Evolutionary conservation across 768 basidiomycete genomes (phyloP).

Genomic region (Leccinum imitatum): DNA sequence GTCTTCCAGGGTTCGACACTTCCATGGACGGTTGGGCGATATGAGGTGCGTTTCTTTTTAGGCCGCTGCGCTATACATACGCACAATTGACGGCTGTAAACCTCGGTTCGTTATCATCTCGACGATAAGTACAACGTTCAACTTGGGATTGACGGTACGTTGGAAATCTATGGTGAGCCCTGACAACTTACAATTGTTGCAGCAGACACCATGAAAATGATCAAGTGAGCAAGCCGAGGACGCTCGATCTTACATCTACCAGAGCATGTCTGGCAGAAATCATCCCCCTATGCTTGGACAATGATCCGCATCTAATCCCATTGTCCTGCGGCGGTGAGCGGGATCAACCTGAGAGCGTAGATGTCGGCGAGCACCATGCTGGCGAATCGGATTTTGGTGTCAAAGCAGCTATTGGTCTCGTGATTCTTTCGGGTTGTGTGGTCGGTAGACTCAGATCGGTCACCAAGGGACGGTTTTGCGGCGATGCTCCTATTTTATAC

Average conservation of each 20-base stretch:
- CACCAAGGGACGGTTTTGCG: too few species aligned
- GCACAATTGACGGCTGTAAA: constrained; percentile 3
- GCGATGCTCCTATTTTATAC: too few species aligned
- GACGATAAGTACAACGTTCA: constrained; percentile 97
- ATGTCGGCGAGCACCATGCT: constrained; percentile 49
- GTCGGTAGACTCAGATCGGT: too few species aligned
- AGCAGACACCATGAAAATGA: background rate
- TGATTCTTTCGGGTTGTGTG: constrained; percentile 7
- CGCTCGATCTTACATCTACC: constrained; percentile 64
- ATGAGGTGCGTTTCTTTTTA: constrained; percentile 54
- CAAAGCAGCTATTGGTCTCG: constrained; percentile 54
- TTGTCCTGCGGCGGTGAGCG: constrained; percentile 51
- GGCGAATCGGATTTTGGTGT: constrained; percentile 79
- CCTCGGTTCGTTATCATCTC: constrained; percentile 86
- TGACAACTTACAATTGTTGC: background rate
- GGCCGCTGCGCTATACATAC: background rate
- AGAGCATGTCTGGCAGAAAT: constrained; percentile 68
- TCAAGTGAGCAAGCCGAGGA: constrained; percentile 67
- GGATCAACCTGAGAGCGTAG: constrained; percentile 16
- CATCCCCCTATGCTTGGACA: constrained; percentile 85
- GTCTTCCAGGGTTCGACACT: constrained; percentile 77
- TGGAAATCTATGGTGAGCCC: constrained; percentile 83
- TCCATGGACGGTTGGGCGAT: constrained; percentile 83
- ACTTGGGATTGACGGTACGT: constrained; percentile 79
- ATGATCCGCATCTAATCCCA: constrained; percentile 80